phyloP scores from a whole-genome alignment of 805 yeast species.

The Debaryomyces hansenii region DNA sequence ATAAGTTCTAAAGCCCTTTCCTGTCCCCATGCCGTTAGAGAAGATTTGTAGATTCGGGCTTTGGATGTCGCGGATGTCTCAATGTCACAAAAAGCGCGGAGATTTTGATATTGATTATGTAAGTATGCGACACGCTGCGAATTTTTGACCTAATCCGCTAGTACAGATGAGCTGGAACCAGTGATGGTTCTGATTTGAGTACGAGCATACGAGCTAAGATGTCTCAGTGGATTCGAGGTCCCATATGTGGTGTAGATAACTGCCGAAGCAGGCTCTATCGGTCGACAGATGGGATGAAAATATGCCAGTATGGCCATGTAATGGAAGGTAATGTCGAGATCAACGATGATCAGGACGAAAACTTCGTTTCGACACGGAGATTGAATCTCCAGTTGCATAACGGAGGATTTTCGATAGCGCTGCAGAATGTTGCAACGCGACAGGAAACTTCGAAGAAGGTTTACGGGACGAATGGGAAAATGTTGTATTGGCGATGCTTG shows the following conservation, averaged over 20 bases:
- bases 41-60: no score
- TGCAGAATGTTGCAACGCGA: constrained; percentile 18
- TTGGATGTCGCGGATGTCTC: no score
- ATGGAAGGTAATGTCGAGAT: constrained; percentile 75
- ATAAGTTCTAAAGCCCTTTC: no score
- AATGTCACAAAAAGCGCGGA: no score
- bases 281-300: constrained; percentile 69
- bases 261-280: constrained; percentile 80
- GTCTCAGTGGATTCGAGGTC: constrained; percentile 62
- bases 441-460: constrained; percentile 15
- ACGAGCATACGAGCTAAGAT: background rate
- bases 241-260: constrained; percentile 85
- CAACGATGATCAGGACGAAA: constrained; percentile 79
- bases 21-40: no score
- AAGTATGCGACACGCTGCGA: no score
- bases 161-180: no score
- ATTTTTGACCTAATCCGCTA: no score
- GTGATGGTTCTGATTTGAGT: no score
- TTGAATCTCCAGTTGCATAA: constrained; percentile 46
- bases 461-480: constrained; percentile 51
- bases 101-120: no score
- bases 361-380: constrained; percentile 51
- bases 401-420: constrained; percentile 16
- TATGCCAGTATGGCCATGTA: constrained; percentile 91
- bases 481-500: constrained; percentile 43